Evolutionary conservation across 345 rosid species (phyloP), one percentile per base, ranked within the genome.

Genomic region (Clausena lansium): DNA sequence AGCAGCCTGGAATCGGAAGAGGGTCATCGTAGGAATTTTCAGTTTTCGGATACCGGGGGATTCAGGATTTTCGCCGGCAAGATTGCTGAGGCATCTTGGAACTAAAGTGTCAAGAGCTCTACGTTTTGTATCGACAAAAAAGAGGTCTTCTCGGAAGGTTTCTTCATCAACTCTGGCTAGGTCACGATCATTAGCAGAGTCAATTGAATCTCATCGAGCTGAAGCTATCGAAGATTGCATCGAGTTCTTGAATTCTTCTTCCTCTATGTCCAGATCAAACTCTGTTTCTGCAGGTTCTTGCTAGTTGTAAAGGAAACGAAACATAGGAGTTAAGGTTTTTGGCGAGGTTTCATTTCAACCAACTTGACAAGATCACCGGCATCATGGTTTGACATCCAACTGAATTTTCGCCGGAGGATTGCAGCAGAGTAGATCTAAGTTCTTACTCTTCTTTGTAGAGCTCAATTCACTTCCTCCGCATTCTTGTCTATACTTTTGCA

Each of bases 181-280:
- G 84, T 91, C 97, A 57, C 81, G 91, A 61, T 95, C 96, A 20
- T 67, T 91, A n/a, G 87, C 83, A 20, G 97, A 91, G n/a, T 83
- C 93, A 25, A 77, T 82, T 6, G 97, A 95, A 62, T 92, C 96
- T 20, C 98, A 92, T 47, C 67, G 91, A 82, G 97, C 93, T 58
- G 97, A 95, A 84, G 98, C 94, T 50, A 86, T 95, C 9, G 93
- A 92, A 80, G 98, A 95, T 69, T 95, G 99, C 82, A 95, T 95
- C 71, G 88, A 91, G 87, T 95, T 93, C 89, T 84, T 93, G 77
- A 95, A 95, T 68, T 89, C 91, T 79, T 91, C 93, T n/a, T 89
- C 89, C 58, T 88, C 93, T 52, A 61, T 92, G 84, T 87, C 83
- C 14, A 85, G 96, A 80, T 91, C 94, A 73, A 95, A 87, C 81